Conservation (phyloP, 163 green algal genomes). For the Chloromonas sp. region DNA sequence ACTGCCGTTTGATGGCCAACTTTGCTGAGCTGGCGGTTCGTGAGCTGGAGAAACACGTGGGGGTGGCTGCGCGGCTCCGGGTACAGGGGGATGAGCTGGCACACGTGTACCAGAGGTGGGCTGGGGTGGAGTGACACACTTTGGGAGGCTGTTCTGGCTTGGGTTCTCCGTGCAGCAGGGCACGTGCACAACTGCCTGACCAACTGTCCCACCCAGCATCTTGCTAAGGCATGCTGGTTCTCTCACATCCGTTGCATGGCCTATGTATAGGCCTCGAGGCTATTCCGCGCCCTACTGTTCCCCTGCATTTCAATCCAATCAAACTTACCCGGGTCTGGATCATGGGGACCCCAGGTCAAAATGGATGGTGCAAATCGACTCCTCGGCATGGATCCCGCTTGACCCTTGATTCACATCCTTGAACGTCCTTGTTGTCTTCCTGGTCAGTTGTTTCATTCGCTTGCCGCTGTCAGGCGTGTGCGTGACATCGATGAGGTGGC, state of each 20-base stretch:
- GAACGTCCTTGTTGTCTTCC: neutral
- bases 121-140: neutral
- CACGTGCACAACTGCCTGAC: neutral
- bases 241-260: too few species aligned
- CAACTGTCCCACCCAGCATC: neutral
- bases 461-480: neutral
- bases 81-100: neutral
- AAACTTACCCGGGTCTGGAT: too few species aligned
- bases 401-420: neutral
- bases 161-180: neutral
- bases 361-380: neutral
- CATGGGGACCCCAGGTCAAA: too few species aligned
- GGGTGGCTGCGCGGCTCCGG: neutral
- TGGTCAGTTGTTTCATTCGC: neutral
- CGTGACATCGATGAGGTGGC: neutral
- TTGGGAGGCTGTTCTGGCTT: too few species aligned
- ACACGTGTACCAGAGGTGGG: neutral
- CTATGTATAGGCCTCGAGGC: too few species aligned
- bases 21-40: constrained; percentile 32
- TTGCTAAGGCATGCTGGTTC: neutral
- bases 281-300: too few species aligned
- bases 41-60: neutral
- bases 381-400: neutral
- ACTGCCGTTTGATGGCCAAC: constrained; percentile 37
- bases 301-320: too few species aligned